These are phyloP conservation scores for Mycena vulgaris DNA, from an alignment of 768 basidiomycete genomes.

Conservation along the genomic window DNA sequence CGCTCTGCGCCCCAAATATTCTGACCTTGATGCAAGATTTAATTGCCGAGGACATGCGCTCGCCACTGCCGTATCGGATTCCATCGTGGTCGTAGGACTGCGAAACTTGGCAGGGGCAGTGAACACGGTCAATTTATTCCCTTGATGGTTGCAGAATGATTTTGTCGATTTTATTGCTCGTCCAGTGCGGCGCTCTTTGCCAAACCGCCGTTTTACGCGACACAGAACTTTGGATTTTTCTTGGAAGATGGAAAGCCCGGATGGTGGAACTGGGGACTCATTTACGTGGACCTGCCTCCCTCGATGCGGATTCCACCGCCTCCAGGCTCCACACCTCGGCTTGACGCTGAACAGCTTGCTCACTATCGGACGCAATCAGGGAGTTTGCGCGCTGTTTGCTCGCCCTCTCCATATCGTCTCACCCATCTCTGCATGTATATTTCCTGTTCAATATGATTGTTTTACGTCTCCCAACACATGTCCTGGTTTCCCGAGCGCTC, in stretches of 20 bases:
- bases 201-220: neutral
- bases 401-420: neutral
- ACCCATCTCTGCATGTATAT: constrained; percentile 1
- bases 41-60: too few species aligned
- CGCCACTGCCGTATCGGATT: too few species aligned
- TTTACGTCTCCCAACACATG: neutral
- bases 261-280: neutral
- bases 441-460: constrained; percentile 12
- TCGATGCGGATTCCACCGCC: neutral
- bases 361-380: constrained; percentile 5
- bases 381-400: neutral
- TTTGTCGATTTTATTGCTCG: too few species aligned
- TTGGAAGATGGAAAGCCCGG: neutral
- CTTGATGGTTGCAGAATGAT: too few species aligned
- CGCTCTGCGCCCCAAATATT: too few species aligned
- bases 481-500: neutral
- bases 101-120: too few species aligned
- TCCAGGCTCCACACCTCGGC: too few species aligned
- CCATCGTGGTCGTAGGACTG: too few species aligned
- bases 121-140: too few species aligned
- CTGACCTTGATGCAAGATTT: too few species aligned
- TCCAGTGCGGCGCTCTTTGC: neutral
- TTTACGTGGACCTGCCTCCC: neutral
- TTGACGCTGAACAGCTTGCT: neutral
- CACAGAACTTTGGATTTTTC: neutral